Evolutionary conservation across 768 basidiomycete genomes (phyloP), one percentile per base, ranked within the genome.

Genomic region (Artomyces pyxidatus): DNA sequence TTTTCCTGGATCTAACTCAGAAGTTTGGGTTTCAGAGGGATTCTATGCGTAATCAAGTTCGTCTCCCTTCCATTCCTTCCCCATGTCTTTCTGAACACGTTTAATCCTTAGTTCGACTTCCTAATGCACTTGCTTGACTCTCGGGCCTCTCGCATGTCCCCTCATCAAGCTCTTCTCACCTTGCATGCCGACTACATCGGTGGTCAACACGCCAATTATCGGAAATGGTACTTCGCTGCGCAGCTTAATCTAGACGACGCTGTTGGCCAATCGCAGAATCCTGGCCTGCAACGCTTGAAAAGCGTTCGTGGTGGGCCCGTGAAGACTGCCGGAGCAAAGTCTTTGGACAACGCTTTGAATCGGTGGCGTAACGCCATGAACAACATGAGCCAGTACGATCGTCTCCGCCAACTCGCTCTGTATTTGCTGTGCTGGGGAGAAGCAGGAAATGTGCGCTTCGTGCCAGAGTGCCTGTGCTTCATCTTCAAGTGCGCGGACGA

Each of bases 401-500:
- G 94, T 61, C 78, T 98, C 37, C 85, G 96, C 12, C 96, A 99
- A 66, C 81, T 99, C 53, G 94, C 96, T 3, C 82, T 99, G 37
- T 99, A 85, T 65, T 78, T 99, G 45, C 78, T 99, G 39, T 96
- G 93, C 64, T 99, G 96, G 96, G 96, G 94, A 47, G 96, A 99
- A 69, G 96, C 85, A 0, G 94, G 92, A 46, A 96, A 98, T 61
- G 88, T 99, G 43, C 85, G 96, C 53, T 98, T 98, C 68, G 85
- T 91, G 19, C 94, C 96, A 10, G 96, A 99, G 63, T 90, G 88
- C 59, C 70, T 99, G 41, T 97, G 95, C 74, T 99, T 98, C 78
- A 95, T 99, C 63, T 98, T 98, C 84, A 99, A 99, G 69, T 99
- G 96, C 62, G 96, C 96, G 50, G 96, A 99, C 67, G 96, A 99